phyloP scores from a whole-genome alignment of 805 yeast species.

The Saccharomycopsis selenospora region DNA sequence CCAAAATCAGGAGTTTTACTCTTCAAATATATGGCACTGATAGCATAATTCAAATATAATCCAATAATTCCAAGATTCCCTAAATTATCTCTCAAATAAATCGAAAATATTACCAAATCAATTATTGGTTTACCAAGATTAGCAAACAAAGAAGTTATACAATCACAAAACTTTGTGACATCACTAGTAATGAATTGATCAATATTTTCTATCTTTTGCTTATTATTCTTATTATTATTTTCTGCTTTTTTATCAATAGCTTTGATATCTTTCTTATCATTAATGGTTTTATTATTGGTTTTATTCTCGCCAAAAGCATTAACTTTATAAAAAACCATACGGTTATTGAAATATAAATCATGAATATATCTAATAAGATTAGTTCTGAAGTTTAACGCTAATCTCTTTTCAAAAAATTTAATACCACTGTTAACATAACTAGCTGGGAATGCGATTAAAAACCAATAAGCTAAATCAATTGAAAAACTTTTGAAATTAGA shows the following conservation, averaged over 20 bases:
- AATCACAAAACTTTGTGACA: conserved; percentile 68
- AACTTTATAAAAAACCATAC: conserved; percentile 76
- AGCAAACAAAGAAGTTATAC: conserved; percentile 77
- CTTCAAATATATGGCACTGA: conserved; percentile 71
- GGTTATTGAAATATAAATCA: conserved; percentile 76
- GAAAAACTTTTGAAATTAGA: conserved; percentile 69
- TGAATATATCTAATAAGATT: conserved; percentile 79
- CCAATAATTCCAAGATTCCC: conserved; percentile 85
- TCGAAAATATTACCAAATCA: conserved; percentile 76
- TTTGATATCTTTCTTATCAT: background rate
- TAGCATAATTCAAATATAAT: conserved; percentile 69
- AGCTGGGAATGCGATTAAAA: conserved; percentile 86
- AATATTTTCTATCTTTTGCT: conserved; percentile 47
- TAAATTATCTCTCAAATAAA: conserved; percentile 74
- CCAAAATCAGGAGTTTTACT: conserved; percentile 81
- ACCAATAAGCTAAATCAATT: conserved; percentile 79
- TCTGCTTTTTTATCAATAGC: background rate
- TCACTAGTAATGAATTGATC: conserved; percentile 87
- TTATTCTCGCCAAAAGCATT: conserved; percentile 47
- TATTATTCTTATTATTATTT: too few relatives aligned
- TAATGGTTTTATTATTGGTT: conserved; percentile 20
- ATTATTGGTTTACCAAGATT: conserved; percentile 87
- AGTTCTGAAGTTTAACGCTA: conserved; percentile 79
- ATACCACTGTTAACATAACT: conserved; percentile 88
- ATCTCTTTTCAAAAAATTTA: conserved; percentile 65